Percentiles rank a stretch among this genome's conserved stretches.
Conservation (phyloP, 768 basidiomycete genomes). For the Lentinus brumalis region DNA sequence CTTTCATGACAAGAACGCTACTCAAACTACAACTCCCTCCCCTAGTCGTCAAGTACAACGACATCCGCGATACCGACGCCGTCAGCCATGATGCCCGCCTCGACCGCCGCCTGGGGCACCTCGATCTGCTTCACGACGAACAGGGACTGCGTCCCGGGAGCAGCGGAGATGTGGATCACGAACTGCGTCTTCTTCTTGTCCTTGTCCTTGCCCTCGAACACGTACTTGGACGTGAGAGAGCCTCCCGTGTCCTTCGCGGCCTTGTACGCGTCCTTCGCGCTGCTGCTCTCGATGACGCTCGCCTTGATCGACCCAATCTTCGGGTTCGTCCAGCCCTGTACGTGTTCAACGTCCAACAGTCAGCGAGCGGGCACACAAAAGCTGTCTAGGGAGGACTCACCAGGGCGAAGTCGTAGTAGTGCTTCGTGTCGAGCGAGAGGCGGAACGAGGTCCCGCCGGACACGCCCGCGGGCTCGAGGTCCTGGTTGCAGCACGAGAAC, state of each 20-base stretch:
- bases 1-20: too few species aligned
- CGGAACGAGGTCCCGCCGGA: conserved; percentile 6
- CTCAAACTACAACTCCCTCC: too few species aligned
- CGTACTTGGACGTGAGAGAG: not conserved
- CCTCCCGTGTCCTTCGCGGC: not conserved
- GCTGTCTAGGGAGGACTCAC: not conserved
- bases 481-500: conserved; percentile 2
- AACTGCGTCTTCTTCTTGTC: not conserved
- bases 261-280: conserved; percentile 1
- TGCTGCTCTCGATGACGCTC: not conserved
- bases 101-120: too few species aligned
- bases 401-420: not conserved
- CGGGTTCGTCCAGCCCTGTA: conserved; percentile 13
- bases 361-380: not conserved
- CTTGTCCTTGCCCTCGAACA: conserved; percentile 7
- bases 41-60: too few species aligned
- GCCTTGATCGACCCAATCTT: conserved; percentile 1
- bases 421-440: not conserved
- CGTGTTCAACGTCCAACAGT: not conserved
- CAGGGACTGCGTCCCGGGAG: not conserved
- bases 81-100: too few species aligned
- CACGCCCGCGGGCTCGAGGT: not conserved
- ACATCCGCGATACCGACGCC: too few species aligned
- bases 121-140: conserved; percentile 2
- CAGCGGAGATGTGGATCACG: conserved; percentile 5